Evolutionary conservation across 192 early-diverging fungal genomes (phyloP).

Genomic region (Phlyctochytrium bullatum): DNA sequence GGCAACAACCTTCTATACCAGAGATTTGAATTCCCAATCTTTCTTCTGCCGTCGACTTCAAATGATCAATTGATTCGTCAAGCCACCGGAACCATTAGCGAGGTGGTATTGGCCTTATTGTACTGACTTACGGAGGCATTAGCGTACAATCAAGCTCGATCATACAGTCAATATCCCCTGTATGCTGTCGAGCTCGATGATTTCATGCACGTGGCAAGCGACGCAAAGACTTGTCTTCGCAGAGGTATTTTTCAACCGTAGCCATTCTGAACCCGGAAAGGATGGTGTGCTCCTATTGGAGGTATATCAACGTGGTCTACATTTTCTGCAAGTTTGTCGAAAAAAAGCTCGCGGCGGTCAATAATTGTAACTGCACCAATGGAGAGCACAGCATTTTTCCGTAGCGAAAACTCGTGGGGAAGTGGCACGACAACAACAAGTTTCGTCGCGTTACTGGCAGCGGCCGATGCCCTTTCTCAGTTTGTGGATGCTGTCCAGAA

Average conservation of each 20-base stretch:
- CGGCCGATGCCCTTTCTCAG: constrained; percentile 67
- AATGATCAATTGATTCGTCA: constrained; percentile 20
- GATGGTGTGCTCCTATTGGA: constrained; percentile 66
- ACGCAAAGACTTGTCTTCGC: constrained; percentile 67
- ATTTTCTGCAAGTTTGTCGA: constrained; percentile 49
- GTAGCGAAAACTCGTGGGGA: constrained; percentile 56
- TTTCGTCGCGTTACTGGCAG: constrained; percentile 60
- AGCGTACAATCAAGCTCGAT: constrained; percentile 36
- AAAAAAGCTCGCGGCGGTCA: constrained; percentile 61
- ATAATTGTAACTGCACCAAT: constrained; percentile 64
- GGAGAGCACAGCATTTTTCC: constrained; percentile 66
- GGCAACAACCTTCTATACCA: constrained; percentile 56
- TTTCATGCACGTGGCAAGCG: constrained; percentile 67
- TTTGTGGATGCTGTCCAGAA: constrained; percentile 24
- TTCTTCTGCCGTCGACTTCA: constrained; percentile 35
- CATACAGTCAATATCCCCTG: constrained; percentile 61
- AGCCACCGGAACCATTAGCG: constrained; percentile 43
- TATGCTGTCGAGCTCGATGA: constrained; percentile 69
- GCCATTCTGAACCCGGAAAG: constrained; percentile 19
- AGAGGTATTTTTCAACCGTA: constrained; percentile 37
- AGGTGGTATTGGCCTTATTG: constrained; percentile 25
- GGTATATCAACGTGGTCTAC: constrained; percentile 69
- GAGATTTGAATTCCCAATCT: constrained; percentile 66
- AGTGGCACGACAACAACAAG: constrained; percentile 56
- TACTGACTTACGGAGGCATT: constrained; percentile 34